Percentiles rank a stretch among this genome's conserved stretches.
These are phyloP conservation scores for Fusarium solani-melongenae DNA, from an alignment of 2,329 filamentous ascomycete genomes.

Conservation along the genomic window DNA sequence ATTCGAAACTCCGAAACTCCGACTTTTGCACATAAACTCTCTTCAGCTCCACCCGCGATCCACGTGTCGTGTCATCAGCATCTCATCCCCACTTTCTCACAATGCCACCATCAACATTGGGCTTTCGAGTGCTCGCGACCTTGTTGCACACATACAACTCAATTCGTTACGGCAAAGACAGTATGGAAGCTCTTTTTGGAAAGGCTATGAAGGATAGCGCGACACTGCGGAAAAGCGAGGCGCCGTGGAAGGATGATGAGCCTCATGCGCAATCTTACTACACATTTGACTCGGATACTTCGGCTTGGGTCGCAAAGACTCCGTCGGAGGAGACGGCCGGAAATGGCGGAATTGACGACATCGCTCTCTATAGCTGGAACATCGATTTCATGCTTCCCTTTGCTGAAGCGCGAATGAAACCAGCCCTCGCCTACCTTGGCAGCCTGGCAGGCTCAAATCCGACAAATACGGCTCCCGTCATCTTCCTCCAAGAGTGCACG, in stretches of 20 bases:
- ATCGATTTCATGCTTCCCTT: conserved; percentile 52
- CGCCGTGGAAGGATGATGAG: conserved; percentile 25
- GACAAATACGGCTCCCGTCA: conserved; percentile 47
- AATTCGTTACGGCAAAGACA: conserved; percentile 17
- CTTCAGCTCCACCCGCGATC: neutral
- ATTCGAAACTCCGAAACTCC: neutral
- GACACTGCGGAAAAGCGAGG: conserved; percentile 16
- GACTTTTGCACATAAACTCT: neutral
- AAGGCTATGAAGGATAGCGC: conserved; percentile 26
- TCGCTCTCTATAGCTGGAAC: conserved; percentile 50
- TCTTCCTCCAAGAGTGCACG: conserved; percentile 66
- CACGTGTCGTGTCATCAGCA: neutral
- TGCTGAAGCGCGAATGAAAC: conserved; percentile 46
- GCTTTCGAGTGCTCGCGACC: conserved; percentile 12
- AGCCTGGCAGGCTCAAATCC: conserved; percentile 3
- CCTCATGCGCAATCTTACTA: conserved; percentile 19
- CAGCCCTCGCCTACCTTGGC: conserved; percentile 46
- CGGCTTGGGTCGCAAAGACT: conserved; percentile 16
- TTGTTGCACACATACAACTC: conserved; percentile 18
- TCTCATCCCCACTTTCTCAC: neutral
- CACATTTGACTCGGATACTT: conserved; percentile 17
- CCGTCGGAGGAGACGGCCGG: neutral
- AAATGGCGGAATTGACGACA: conserved; percentile 30
- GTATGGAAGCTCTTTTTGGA: conserved; percentile 23
- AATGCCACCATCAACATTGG: conserved; percentile 11